Evolutionary conservation across 306 rosid genomes (phyloP), one percentile per base, ranked within the genome.

Genomic region (Vachellia collinsii): DNA sequence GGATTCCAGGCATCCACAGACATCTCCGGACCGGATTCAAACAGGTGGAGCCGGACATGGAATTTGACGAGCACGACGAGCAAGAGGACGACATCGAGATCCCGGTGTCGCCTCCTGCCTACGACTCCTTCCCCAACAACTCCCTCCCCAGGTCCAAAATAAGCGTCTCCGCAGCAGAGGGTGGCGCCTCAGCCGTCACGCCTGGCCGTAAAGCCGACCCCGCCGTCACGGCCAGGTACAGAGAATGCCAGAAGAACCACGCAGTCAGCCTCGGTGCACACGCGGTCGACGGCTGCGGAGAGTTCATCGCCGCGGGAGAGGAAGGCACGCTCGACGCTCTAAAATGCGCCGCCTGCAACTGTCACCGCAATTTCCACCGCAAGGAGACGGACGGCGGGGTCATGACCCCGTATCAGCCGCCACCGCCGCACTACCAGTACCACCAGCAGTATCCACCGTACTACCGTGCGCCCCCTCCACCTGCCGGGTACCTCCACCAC

Each of bases 321-420:
- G 97, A 89, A 70, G 97, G 97, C 1, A 83, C 93, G 5, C 80
- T 94, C 1, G 97, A 94, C 78, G 94, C 91, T 11, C 91, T 92
- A 8, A 89, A 85, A 77, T 94, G 98, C 85, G 98, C 97, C 56
- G 97, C 98, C 25, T 94, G 98, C 72, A 85, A 81, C 88, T 94
- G 98, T 56, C 98, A 94, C 89, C 96, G 98, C 25, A 94, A 92
- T 61, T 94, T 94, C 75, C 98, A 94, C 85, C 93, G 96, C 41
- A 91, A 89, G 39, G 96, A 92, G 82, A 81, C 81, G 14, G 87
- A 77, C 7, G 38, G 85, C 7, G 73, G 84, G 0, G 84, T 84
- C 10, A 39, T 48, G 13, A 50, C 6, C 46, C 14, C 77, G 16
- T 77, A 29, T 6, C 90, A 48, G 7, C 82, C 53, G 22, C 74